Conservation (phyloP, 2,329 filamentous ascomycete species). For the Trichophyton mentagrophytes region DNA sequence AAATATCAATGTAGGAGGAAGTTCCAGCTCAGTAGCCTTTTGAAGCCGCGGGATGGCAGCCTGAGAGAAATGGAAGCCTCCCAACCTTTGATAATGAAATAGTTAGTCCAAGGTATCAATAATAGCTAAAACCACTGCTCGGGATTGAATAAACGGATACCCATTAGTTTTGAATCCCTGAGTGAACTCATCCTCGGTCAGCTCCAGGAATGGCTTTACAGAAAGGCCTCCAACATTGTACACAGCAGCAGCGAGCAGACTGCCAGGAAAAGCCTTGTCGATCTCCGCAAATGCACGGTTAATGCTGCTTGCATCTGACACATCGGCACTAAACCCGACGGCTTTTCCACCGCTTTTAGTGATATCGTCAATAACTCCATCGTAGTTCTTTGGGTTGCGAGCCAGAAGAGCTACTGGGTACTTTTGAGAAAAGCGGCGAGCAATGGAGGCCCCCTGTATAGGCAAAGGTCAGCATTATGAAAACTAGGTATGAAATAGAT, state of each 20-base stretch:
- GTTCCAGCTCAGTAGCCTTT: conserved; percentile 40
- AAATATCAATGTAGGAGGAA: conserved; percentile 70
- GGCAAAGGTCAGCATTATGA: background rate
- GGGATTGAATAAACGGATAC: conserved; percentile 21
- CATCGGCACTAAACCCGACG: conserved; percentile 48
- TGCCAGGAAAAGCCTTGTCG: conserved; percentile 39
- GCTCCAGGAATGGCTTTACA: conserved; percentile 49
- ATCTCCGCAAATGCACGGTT: conserved; percentile 43
- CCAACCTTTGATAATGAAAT: conserved; percentile 27
- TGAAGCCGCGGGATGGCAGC: conserved; percentile 57
- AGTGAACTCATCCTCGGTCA: conserved; percentile 46
- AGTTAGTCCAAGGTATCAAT: background rate
- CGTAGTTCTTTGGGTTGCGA: conserved; percentile 45
- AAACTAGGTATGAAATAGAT: too few species aligned
- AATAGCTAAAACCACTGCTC: conserved; percentile 12
- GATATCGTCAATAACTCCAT: conserved; percentile 46
- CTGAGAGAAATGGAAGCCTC: conserved; percentile 67
- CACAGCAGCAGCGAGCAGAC: conserved; percentile 40
- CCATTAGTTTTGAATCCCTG: conserved; percentile 39
- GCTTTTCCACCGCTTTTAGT: conserved; percentile 46
- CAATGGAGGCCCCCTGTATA: conserved; percentile 42
- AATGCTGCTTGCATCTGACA: conserved; percentile 41
- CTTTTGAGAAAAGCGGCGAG: conserved; percentile 44
- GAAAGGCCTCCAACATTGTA: conserved; percentile 49
- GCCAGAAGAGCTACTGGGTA: conserved; percentile 50